Conservation (phyloP, 108 stramenopile genomes). For the Skeletonema menzelii region DNA sequence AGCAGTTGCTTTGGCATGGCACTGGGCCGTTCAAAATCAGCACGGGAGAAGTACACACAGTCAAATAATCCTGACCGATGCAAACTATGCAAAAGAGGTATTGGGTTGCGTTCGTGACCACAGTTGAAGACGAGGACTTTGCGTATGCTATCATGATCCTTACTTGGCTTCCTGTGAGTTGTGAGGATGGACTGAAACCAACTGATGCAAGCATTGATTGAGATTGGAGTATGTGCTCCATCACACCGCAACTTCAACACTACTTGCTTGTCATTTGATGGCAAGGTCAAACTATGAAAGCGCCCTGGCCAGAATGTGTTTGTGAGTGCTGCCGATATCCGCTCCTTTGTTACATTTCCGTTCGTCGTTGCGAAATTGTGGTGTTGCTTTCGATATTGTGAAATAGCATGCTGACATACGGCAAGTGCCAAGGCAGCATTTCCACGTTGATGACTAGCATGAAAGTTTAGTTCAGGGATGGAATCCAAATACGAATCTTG, state of each 20-base stretch:
- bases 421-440: slow-evolving; percentile 78
- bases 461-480: slow-evolving; percentile 40
- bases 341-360: not conserved
- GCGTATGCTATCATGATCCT: not conserved
- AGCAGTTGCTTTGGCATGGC: slow-evolving; percentile 55
- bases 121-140: slow-evolving; percentile 76
- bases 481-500: slow-evolving; percentile 23
- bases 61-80: slow-evolving; percentile 43
- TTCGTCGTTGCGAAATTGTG: not conserved
- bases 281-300: slow-evolving; percentile 57
- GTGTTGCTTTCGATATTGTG: not conserved
- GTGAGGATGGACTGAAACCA: slow-evolving; percentile 52
- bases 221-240: slow-evolving; percentile 80
- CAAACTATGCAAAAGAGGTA: slow-evolving; percentile 57
- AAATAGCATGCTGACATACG: slow-evolving; percentile 47
- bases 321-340: slow-evolving; percentile 43
- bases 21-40: slow-evolving; percentile 71
- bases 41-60: slow-evolving; percentile 62
- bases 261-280: slow-evolving; percentile 1
- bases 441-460: slow-evolving; percentile 67
- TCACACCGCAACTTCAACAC: slow-evolving; percentile 54
- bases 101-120: slow-evolving; percentile 82
- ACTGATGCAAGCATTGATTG: slow-evolving; percentile 60
- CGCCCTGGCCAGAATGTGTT: slow-evolving; percentile 77
- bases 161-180: not conserved